Conservation (phyloP, 2,329 filamentous ascomycete genomes). For the Raffaelea ambrosiae region DNA sequence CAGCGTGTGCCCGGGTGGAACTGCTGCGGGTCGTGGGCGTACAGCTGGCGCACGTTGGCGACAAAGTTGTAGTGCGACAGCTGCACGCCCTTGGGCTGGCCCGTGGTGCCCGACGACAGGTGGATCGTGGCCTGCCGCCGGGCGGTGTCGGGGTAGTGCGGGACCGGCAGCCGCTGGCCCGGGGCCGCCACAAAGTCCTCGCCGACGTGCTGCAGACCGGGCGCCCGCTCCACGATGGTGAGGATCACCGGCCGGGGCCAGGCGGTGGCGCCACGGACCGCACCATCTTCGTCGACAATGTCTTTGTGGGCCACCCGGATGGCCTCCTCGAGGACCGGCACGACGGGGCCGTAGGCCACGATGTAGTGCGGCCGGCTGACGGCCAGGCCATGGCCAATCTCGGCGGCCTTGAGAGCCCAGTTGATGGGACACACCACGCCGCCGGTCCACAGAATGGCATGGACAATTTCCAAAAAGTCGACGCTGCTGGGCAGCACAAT, state of each 20-base stretch:
- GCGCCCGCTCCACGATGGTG: slow-evolving; percentile 21
- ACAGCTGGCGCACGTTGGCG: slow-evolving; percentile 25
- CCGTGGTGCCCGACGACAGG: slow-evolving; percentile 40
- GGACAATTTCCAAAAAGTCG: slow-evolving; percentile 33
- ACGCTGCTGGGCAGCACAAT: slow-evolving; percentile 36
- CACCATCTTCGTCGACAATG: slow-evolving; percentile 15
- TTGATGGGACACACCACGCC: slow-evolving; percentile 31
- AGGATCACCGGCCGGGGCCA: slow-evolving; percentile 26
- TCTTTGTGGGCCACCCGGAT: slow-evolving; percentile 24
- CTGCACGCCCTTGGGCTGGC: no score
- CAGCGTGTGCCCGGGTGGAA: slow-evolving; percentile 25
- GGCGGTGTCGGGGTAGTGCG: slow-evolving; percentile 25
- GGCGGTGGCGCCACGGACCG: slow-evolving; percentile 15
- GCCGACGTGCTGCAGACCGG: slow-evolving; percentile 19
- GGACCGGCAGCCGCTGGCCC: slow-evolving; percentile 24
- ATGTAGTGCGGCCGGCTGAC: slow-evolving; percentile 32
- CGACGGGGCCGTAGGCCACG: slow-evolving; percentile 26
- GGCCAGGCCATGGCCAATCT: slow-evolving; percentile 32
- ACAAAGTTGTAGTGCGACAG: slow-evolving; percentile 38
- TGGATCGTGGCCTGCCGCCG: slow-evolving; percentile 22
- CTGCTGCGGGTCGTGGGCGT: slow-evolving; percentile 24
- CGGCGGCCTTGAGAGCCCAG: slow-evolving; percentile 26
- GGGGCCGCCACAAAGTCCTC: slow-evolving; percentile 25
- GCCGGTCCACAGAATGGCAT: slow-evolving; percentile 31
- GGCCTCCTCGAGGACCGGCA: slow-evolving; percentile 22